Base-by-base conservation (phyloP, 164 flowering plant species). In the Tinospora cordifolia region DNA sequence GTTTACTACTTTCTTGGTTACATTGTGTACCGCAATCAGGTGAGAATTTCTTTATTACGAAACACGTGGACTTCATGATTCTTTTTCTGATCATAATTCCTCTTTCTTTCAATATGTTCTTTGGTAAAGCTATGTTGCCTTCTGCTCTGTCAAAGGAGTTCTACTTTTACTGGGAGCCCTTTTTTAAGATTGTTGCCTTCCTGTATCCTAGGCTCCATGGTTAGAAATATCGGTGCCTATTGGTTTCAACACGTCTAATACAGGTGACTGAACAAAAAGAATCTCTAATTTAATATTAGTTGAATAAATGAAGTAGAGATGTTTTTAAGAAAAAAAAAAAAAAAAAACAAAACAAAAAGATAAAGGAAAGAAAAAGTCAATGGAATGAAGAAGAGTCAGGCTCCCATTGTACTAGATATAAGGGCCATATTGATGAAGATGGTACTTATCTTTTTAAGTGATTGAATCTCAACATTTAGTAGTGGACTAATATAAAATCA, bases 21-120 rank as follows among this genome's bases (percentile, higher is more conserved):
- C 78, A 84, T 92, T 9, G 89, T 95, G 24, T 95, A 92, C 46
- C 82, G 88, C 65, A 95, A 95, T 70, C 98, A 95, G 96, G 98
- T 94, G 57, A 65, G 71, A 47, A 3, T 19, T 66, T 44, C 41
- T 63, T 30, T 9, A 60, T 11, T 40, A 40, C 3, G 0, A 36
- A 25, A 60, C 36, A 3, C 12, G 9, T 60, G 63, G 34, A 60
- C 13, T 60, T 60, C 24, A 21, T 60, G 63, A 6, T 10, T 26
- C 11, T 0, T 2, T 26, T 60, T 60, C 63, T 24, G 63, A 60
- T 17, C 63, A 60, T 60, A 26, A 14, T 24, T 10, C 7, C n/a
- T 2, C 60, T n/a, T n/a, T 19, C 60, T 54, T 54, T n/a, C 60
- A n/a, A 54, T 51, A 15, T 19, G 22, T 19, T 17, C 0, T 15